Evolutionary conservation across 495 filamentous ascomycete species (phyloP).

Genomic region (Penicillium coprophilum): DNA sequence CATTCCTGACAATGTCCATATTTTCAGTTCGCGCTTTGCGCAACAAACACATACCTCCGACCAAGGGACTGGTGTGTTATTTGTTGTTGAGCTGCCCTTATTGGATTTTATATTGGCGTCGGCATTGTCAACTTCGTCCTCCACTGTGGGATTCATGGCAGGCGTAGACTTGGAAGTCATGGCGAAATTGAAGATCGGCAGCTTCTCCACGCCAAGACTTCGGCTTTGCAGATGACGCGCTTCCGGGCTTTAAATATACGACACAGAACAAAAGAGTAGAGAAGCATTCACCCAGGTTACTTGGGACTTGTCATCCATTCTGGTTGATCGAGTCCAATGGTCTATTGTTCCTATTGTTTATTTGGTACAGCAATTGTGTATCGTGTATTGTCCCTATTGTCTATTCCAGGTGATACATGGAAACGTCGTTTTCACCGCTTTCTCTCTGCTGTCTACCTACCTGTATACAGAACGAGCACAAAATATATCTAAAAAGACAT

Average conservation of each 20-base stretch:
- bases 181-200: constrained; percentile 23
- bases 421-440: too few relatives aligned
- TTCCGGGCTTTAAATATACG: constrained; percentile 5
- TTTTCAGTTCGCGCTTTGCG: constrained; percentile 3
- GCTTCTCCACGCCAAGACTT: constrained; percentile 31
- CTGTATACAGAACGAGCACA: too few relatives aligned
- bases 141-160: constrained; percentile 11
- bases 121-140: background rate
- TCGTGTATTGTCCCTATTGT: background rate
- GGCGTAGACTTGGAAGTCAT: background rate
- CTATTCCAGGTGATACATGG: too few relatives aligned
- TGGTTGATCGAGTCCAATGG: background rate
- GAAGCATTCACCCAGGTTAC: background rate
- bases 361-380: background rate
- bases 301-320: background rate
- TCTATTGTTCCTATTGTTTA: background rate
- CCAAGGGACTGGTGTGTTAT: constrained; percentile 18
- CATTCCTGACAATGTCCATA: background rate
- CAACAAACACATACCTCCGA: constrained; percentile 24
- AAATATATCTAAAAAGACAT: too few relatives aligned
- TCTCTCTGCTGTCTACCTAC: too few relatives aligned
- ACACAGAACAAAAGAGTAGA: background rate
- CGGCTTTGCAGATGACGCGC: constrained; percentile 5
- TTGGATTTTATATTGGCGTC: background rate
- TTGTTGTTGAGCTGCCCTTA: too few relatives aligned